A percentile compares a stretch with the other conserved stretches of the same genome.
phyloP scores from a whole-genome alignment of 1,284 basidiomycete genomes.

The Laetiporus sulphureus region DNA sequence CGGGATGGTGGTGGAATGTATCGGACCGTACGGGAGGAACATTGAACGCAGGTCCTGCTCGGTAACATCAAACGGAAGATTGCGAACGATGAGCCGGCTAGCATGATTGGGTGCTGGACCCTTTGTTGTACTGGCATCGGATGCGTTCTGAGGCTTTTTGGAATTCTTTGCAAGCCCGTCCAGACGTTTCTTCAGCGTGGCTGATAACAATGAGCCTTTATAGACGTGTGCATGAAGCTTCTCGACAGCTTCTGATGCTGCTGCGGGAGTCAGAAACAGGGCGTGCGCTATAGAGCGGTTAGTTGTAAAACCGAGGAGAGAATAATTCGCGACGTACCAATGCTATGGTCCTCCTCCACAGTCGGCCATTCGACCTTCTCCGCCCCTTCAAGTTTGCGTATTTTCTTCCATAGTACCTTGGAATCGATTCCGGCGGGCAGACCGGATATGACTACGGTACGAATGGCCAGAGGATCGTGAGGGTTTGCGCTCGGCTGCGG shows the following conservation, averaged over 20 bases:
- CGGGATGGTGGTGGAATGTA: conserved; percentile 84
- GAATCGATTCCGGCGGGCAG: conserved; percentile 65
- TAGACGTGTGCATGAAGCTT: conserved; percentile 93
- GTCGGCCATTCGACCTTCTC: conserved; percentile 69
- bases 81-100: conserved; percentile 87
- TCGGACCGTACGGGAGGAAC: conserved; percentile 86
- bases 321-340: conserved; percentile 33
- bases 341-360: conserved; percentile 36
- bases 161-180: conserved; percentile 57
- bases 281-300: conserved; percentile 53
- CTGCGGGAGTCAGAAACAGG: conserved; percentile 66
- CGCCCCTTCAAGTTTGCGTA: conserved; percentile 71
- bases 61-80: conserved; percentile 79
- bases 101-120: conserved; percentile 54
- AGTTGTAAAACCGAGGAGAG: background rate
- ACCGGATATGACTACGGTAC: conserved; percentile 76
- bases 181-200: conserved; percentile 86
- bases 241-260: conserved; percentile 67
- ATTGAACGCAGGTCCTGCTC: conserved; percentile 83
- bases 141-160: conserved; percentile 21
- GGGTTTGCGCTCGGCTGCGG: conserved; percentile 30
- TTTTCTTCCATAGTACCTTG: conserved; percentile 82
- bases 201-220: conserved; percentile 84
- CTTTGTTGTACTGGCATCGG: conserved; percentile 19
- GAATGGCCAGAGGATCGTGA: conserved; percentile 71